Evolutionary conservation across 352 stramenopile genomes (phyloP), one percentile per base, ranked within the genome.

Genomic region (Thalassiosira exigua): DNA sequence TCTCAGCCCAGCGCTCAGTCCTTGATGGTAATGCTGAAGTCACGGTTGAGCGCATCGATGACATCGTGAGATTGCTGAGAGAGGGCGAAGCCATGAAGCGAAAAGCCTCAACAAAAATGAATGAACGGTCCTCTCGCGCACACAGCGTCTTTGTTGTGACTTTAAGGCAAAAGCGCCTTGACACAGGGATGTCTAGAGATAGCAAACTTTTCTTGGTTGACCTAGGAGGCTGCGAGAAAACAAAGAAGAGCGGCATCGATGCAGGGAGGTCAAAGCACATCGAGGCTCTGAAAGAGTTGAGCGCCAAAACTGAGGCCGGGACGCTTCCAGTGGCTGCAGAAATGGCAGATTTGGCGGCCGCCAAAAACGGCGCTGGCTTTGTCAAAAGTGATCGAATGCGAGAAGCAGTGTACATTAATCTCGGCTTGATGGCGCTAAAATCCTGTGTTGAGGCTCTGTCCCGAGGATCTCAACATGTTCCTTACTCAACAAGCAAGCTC

Each of bases 321-420:
- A 52, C 33, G 39, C 39, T 19, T 0, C n/a, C 14, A 65, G 44
- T 0, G 12, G 7, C 26, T 27, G 26, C 14, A 7, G 14, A 44
- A 7, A 44, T 14, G 36, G 36, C 7, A 44, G 36, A 44, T 14
- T 14, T 44, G 7, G 36, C 7, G 36, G 7, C 36, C 36, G 14
- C 36, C 36, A 44, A 71, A 39, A 58, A 71, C 59, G 62, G 50
- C 12, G 59, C 61, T 17, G 79, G 74, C 3, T 87, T 84, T 65
- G 51, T 79, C 1, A 69, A 80, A 30, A 79, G 59, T 36, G 59
- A 87, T 60, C 69, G 82, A 30, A 82, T 89, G 61, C 57, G 81
- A 27, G 85, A 91, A 64, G 85, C 85, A 32, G 80, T 91, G 9
- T 69, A 89, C 48, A 91, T 91, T 53, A 91, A 91, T 67, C 39